These are phyloP conservation scores for Penicillium odoratum DNA, from an alignment of 495 filamentous ascomycete genomes.

Conservation along the genomic window DNA sequence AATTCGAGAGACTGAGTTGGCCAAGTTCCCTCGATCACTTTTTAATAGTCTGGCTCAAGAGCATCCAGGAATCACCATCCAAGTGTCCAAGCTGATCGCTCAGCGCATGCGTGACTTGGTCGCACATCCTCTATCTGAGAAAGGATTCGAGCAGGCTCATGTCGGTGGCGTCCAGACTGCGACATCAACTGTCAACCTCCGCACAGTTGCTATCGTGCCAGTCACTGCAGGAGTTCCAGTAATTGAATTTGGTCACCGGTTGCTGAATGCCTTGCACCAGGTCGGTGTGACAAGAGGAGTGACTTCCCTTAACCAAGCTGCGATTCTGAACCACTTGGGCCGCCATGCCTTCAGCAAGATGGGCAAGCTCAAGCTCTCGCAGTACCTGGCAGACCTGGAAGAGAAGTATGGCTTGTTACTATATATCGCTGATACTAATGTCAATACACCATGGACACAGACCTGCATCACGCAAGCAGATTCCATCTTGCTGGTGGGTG, in stretches of 20 bases:
- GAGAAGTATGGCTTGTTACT: slow-evolving; percentile 95
- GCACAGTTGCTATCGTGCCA: slow-evolving; percentile 89
- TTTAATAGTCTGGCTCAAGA: slow-evolving; percentile 98
- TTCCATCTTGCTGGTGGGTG: slow-evolving; percentile 86
- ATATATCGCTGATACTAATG: slow-evolving; percentile 96
- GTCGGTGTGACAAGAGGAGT: slow-evolving; percentile 87
- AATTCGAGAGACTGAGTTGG: slow-evolving; percentile 93
- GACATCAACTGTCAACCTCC: slow-evolving; percentile 85
- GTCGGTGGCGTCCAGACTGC: slow-evolving; percentile 64
- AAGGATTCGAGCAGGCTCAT: slow-evolving; percentile 56
- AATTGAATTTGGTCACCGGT: slow-evolving; percentile 87
- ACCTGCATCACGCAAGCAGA: slow-evolving; percentile 97
- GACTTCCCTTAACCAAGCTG: slow-evolving; percentile 88
- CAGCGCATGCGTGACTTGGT: slow-evolving; percentile 88
- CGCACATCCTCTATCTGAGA: slow-evolving; percentile 74
- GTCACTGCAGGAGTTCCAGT: slow-evolving; percentile 91
- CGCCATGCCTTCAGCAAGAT: slow-evolving; percentile 95
- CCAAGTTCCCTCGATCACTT: slow-evolving; percentile 91
- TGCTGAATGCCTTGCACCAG: slow-evolving; percentile 83
- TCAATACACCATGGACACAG: slow-evolving; percentile 96
- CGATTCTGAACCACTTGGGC: slow-evolving; percentile 90
- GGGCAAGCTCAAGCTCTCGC: slow-evolving; percentile 93
- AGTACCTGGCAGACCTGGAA: slow-evolving; percentile 94
- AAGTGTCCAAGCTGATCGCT: slow-evolving; percentile 97
- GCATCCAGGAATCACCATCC: slow-evolving; percentile 97